Conservation (phyloP, 345 rosid species). For the Alliaria petiolata region DNA sequence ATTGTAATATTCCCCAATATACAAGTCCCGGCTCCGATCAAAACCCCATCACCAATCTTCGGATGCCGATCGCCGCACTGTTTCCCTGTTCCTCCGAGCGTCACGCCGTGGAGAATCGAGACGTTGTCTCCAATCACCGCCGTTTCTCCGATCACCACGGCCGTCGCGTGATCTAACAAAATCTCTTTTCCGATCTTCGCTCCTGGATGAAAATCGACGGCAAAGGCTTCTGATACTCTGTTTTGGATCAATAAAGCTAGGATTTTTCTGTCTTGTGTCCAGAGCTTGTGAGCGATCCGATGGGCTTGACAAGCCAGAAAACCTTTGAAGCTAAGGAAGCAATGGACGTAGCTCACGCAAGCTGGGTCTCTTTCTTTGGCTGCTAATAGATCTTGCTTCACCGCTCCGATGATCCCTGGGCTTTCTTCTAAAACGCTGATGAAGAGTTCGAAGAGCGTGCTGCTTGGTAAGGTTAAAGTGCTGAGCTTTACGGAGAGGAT, state of each 20-base stretch:
- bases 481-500: slow-evolving; percentile 64
- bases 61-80: slow-evolving; percentile 77
- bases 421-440: slow-evolving; percentile 44
- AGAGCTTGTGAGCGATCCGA: slow-evolving; percentile 65
- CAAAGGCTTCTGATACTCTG: slow-evolving; percentile 65
- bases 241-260: slow-evolving; percentile 74
- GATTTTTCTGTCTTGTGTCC: slow-evolving; percentile 53
- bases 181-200: slow-evolving; percentile 73
- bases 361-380: slow-evolving; percentile 84
- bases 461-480: slow-evolving; percentile 44
- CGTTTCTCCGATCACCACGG: slow-evolving; percentile 80
- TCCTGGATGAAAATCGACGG: slow-evolving; percentile 84
- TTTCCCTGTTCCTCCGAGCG: slow-evolving; percentile 91
- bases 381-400: slow-evolving; percentile 61
- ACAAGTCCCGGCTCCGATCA: slow-evolving; percentile 89
- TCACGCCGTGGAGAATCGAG: slow-evolving; percentile 83
- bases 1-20: slow-evolving; percentile 75
- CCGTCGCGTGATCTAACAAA: slow-evolving; percentile 80
- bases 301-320: slow-evolving; percentile 78
- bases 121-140: slow-evolving; percentile 87
- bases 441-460: slow-evolving; percentile 57
- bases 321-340: slow-evolving; percentile 73
- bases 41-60: slow-evolving; percentile 80
- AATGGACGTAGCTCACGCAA: slow-evolving; percentile 65
- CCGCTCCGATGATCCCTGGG: slow-evolving; percentile 43